Evolutionary conservation across 1,284 basidiomycete genomes (phyloP).

Genomic region (Polyporus tsugae): DNA sequence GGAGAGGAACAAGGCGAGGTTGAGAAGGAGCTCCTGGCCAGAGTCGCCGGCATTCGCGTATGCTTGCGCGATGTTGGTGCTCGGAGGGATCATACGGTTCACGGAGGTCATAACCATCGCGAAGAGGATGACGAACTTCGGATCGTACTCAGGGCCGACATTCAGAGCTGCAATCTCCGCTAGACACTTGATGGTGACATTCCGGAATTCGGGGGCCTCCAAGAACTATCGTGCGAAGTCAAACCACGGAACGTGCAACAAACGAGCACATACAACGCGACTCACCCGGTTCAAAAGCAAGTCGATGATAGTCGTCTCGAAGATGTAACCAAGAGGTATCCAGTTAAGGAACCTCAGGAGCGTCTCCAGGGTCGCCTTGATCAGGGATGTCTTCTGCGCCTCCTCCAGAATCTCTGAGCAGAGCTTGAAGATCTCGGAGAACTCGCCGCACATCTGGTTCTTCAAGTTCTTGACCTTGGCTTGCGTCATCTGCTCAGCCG

Average conservation of each 20-base stretch:
- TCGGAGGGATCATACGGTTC: constrained; percentile 97
- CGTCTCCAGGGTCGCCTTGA: constrained; percentile 96
- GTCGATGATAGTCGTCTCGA: constrained; percentile 98
- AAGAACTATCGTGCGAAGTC: constrained; percentile 74
- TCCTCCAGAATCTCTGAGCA: constrained; percentile 97
- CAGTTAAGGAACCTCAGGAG: constrained; percentile 97
- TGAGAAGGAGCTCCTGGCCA: constrained; percentile 97
- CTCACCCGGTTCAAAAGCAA: constrained; percentile 87
- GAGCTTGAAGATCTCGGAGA: constrained; percentile 95
- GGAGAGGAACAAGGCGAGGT: constrained; percentile 95
- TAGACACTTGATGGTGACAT: constrained; percentile 96
- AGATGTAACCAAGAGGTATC: constrained; percentile 99
- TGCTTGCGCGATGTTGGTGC: constrained; percentile 93
- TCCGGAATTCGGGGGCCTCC: constrained; percentile 96
- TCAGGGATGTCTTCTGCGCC: constrained; percentile 96
- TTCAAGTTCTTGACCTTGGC: constrained; percentile 98
- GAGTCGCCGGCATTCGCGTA: constrained; percentile 92
- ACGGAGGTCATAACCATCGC: constrained; percentile 98
- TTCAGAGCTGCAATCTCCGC: constrained; percentile 96
- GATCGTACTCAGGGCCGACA: constrained; percentile 98
- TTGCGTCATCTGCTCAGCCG: constrained; percentile 98
- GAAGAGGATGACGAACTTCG: constrained; percentile 98
- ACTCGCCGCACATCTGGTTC: constrained; percentile 98
- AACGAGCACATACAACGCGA: constrained; percentile 26
- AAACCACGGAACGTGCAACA: not conserved